Conservation (phyloP, 495 filamentous ascomycete genomes). For the Aspergillus nidulans region DNA sequence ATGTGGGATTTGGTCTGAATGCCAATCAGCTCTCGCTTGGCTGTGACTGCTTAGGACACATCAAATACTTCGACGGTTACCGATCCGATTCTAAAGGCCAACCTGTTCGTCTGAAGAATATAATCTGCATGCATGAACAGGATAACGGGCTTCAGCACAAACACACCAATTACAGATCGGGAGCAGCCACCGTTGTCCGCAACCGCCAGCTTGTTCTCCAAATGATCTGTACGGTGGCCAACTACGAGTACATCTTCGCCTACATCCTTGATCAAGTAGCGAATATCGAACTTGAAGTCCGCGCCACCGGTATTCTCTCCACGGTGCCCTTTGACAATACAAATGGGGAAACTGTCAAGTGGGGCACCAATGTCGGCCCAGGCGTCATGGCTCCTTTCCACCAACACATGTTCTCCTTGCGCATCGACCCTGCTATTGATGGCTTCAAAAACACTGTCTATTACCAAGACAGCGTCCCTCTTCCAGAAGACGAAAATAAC, state of each 20-base stretch:
- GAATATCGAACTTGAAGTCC: conserved; percentile 73
- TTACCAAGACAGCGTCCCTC: conserved; percentile 67
- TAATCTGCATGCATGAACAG: conserved; percentile 65
- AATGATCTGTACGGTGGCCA: conserved; percentile 72
- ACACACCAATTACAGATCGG: conserved; percentile 63
- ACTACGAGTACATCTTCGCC: conserved; percentile 82
- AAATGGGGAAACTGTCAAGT: conserved; percentile 56
- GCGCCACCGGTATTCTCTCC: conserved; percentile 81
- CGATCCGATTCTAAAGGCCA: conserved; percentile 53
- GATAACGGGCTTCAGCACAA: conserved; percentile 63
- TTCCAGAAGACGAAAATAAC: conserved; percentile 71
- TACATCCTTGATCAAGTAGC: conserved; percentile 85
- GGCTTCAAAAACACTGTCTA: conserved; percentile 67
- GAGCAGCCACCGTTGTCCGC: conserved; percentile 54
- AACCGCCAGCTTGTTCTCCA: conserved; percentile 63
- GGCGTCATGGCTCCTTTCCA: conserved; percentile 77
- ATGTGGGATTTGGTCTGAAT: conserved; percentile 60
- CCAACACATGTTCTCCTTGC: conserved; percentile 87
- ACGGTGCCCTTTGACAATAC: conserved; percentile 70
- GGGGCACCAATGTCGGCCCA: conserved; percentile 82
- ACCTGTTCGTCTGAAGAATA: conserved; percentile 51
- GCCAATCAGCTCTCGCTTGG: conserved; percentile 65
- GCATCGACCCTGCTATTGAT: conserved; percentile 78
- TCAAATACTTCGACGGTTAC: conserved; percentile 59
- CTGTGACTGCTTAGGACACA: conserved; percentile 65